Percentiles rank a stretch among this genome's conserved stretches.
Evolutionary conservation across 1,284 basidiomycete genomes (phyloP).

Genomic region (Malassezia dermatis): DNA sequence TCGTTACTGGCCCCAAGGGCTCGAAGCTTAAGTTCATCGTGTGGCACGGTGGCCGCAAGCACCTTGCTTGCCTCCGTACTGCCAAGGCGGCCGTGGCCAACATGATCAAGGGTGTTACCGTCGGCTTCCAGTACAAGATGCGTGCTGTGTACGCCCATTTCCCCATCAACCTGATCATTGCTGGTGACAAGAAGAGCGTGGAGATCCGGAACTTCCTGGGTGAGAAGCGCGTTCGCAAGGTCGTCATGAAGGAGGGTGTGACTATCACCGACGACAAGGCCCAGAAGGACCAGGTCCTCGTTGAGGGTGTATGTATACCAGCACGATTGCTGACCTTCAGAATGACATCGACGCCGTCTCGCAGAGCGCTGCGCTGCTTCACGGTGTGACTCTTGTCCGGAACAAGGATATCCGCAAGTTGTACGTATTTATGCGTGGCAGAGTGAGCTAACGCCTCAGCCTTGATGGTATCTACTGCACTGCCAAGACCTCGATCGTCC

Average conservation of each 20-base stretch:
- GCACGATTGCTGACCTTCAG: slow-evolving; percentile 1
- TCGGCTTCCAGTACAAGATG: slow-evolving; percentile 96
- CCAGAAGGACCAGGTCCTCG: slow-evolving; percentile 65
- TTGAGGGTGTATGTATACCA: slow-evolving; percentile 33
- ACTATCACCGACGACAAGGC: slow-evolving; percentile 78
- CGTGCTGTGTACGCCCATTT: slow-evolving; percentile 93
- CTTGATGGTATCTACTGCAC: slow-evolving; percentile 71
- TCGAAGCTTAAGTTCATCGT: slow-evolving; percentile 81
- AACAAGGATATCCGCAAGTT: slow-evolving; percentile 54
- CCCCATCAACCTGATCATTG: slow-evolving; percentile 98
- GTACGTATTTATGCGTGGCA: slow-evolving; percentile 6
- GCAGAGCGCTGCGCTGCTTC: slow-evolving; percentile 45
- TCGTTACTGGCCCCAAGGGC: slow-evolving; percentile 51
- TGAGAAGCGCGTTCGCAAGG: slow-evolving; percentile 81
- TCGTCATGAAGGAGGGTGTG: slow-evolving; percentile 83
- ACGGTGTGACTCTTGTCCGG: slow-evolving; percentile 45
- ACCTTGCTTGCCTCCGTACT: slow-evolving; percentile 93
- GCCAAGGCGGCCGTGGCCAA: slow-evolving; percentile 89
- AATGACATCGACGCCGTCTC: slow-evolving; percentile 54
- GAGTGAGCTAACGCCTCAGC: slow-evolving; percentile 14
- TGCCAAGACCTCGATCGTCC: slow-evolving; percentile 57
- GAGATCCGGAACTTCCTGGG: slow-evolving; percentile 99
- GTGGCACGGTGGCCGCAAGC: slow-evolving; percentile 97
- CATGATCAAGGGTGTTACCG: slow-evolving; percentile 76
- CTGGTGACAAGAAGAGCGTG: slow-evolving; percentile 63